These are phyloP conservation scores for Rhizophagus sp. DNA, from an alignment of 192 early-diverging fungal genomes.

Conservation along the genomic window DNA sequence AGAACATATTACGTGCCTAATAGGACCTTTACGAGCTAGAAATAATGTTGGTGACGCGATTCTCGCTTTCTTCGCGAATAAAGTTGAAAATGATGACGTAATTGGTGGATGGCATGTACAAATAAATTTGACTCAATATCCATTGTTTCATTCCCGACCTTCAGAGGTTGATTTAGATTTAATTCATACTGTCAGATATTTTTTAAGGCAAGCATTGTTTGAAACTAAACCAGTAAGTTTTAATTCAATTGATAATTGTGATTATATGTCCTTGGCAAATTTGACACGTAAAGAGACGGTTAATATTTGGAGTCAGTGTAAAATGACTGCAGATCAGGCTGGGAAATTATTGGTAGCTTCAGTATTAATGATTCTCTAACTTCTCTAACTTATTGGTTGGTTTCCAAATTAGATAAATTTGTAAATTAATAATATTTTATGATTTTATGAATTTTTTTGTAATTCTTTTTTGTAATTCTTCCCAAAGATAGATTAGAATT, in stretches of 20 bases:
- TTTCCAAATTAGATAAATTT: no score
- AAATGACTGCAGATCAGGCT: slow-evolving; percentile 7
- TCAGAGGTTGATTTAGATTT: neutral
- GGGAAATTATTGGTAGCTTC: slow-evolving; percentile 7
- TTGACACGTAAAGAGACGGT: neutral
- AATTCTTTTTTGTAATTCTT: no score
- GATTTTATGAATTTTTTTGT: no score
- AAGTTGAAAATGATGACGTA: neutral
- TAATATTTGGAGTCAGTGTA: neutral
- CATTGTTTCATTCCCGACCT: slow-evolving; percentile 1
- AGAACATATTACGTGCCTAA: slow-evolving; percentile 27
- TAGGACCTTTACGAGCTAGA: neutral
- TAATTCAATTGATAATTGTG: no score
- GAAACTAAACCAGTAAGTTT: neutral
- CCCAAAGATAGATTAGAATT: no score
- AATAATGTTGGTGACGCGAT: slow-evolving; percentile 19
- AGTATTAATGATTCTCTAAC: neutral
- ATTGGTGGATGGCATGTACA: slow-evolving; percentile 1
- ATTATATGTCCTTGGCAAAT: neutral
- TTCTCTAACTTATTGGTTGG: no score
- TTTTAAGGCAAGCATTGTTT: slow-evolving; percentile 18
- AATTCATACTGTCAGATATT: slow-evolving; percentile 15
- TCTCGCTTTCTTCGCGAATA: slow-evolving; percentile 16
- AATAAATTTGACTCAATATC: slow-evolving; percentile 17
- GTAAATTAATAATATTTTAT: no score